Evolutionary conservation across 345 rosid species (phyloP).

Genomic region (Hibiscus syriacus): DNA sequence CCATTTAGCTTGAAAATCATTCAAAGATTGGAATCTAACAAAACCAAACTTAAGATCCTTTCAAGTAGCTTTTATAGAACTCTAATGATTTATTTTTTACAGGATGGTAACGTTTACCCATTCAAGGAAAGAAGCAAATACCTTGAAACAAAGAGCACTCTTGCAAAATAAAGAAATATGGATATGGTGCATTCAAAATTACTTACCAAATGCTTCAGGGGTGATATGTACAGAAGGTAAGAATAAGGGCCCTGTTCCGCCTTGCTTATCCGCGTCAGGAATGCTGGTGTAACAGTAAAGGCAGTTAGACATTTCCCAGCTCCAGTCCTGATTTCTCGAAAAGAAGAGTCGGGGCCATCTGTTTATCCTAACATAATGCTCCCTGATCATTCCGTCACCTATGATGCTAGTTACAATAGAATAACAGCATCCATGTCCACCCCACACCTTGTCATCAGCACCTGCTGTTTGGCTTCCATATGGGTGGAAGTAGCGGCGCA

Average conservation of each 20-base stretch:
- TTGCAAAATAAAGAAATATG: background rate
- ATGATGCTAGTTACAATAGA: slow-evolving; percentile 34
- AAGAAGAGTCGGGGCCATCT: slow-evolving; percentile 38
- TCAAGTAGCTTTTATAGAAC: background rate
- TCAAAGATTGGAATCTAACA: too few relatives aligned
- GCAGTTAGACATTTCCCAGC: slow-evolving; percentile 57
- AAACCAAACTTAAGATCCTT: too few relatives aligned
- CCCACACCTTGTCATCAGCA: slow-evolving; percentile 54
- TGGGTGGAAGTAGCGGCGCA: slow-evolving; percentile 53
- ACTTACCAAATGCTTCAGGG: background rate
- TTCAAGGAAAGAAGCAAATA: too few relatives aligned
- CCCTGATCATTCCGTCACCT: slow-evolving; percentile 39
- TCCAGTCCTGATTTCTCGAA: slow-evolving; percentile 53
- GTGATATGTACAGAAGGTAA: slow-evolving; percentile 9
- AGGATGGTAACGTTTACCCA: too few relatives aligned
- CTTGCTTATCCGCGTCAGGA: slow-evolving; percentile 35
- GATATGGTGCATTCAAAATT: background rate
- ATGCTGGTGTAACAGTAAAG: slow-evolving; percentile 42
- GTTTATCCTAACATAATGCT: slow-evolving; percentile 56
- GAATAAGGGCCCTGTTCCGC: slow-evolving; percentile 46
- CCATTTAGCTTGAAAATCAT: too few relatives aligned
- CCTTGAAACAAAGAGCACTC: background rate
- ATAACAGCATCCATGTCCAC: slow-evolving; percentile 59
- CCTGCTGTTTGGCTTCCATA: slow-evolving; percentile 62
- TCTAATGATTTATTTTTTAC: background rate